These are phyloP conservation scores for Rusavskia elegans DNA, from an alignment of 495 filamentous ascomycete genomes.

Conservation along the genomic window DNA sequence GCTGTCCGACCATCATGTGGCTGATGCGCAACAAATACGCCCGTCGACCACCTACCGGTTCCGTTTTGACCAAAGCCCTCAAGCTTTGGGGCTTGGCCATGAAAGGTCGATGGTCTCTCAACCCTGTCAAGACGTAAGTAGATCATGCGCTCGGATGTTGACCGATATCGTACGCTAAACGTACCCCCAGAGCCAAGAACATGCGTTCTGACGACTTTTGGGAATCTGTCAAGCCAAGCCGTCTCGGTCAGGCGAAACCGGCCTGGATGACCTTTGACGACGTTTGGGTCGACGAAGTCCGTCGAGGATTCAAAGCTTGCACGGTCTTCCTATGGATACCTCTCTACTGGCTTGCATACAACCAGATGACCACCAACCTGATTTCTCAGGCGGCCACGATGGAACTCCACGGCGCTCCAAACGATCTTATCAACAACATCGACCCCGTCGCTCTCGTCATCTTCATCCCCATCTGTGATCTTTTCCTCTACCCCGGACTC, in stretches of 20 bases:
- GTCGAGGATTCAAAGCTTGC: conserved; percentile 42
- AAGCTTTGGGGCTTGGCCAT: conserved; percentile 41
- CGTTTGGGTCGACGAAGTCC: conserved; percentile 46
- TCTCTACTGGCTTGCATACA: conserved; percentile 46
- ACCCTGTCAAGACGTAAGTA: neutral
- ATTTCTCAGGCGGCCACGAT: conserved; percentile 50
- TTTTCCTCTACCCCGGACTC: conserved; percentile 50
- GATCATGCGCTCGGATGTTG: neutral
- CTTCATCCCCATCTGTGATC: conserved; percentile 61
- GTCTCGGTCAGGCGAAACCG: conserved; percentile 32
- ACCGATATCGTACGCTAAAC: neutral
- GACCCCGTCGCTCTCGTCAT: conserved; percentile 64
- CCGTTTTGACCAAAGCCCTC: conserved; percentile 45
- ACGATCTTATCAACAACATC: conserved; percentile 66
- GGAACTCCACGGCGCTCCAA: conserved; percentile 53
- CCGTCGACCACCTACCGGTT: conserved; percentile 46
- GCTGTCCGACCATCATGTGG: conserved; percentile 24
- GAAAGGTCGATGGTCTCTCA: conserved; percentile 26
- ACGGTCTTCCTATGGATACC: conserved; percentile 44
- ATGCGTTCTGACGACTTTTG: conserved; percentile 5
- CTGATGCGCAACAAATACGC: conserved; percentile 37
- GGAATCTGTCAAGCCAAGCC: conserved; percentile 43
- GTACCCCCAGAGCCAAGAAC: neutral
- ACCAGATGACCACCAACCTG: conserved; percentile 43
- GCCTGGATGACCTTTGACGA: conserved; percentile 37